Conservation (phyloP, 345 rosid genomes). For the Abelmoschus esculentus region DNA sequence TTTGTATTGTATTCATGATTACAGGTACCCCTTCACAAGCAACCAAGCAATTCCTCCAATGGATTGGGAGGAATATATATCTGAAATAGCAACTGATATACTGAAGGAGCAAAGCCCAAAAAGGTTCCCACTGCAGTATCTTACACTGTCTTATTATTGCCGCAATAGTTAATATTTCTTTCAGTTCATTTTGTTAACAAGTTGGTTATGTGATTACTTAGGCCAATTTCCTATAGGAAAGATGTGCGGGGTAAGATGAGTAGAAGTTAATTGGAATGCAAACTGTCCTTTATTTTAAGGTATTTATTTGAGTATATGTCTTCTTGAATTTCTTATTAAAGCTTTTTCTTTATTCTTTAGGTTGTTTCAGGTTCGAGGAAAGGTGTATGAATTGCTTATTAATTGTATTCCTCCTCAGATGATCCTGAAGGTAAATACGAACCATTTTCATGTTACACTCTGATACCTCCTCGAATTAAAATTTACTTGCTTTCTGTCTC, state of each 20-base stretch:
- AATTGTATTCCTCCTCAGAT: constrained; percentile 92
- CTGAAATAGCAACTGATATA: constrained; percentile 77
- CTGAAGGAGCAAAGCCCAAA: constrained; percentile 80
- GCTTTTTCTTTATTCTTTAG: constrained; percentile 29
- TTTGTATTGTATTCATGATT: background rate
- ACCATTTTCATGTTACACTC: background rate
- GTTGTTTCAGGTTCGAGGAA: constrained; percentile 88
- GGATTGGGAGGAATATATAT: constrained; percentile 96
- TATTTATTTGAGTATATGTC: background rate
- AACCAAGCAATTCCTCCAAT: constrained; percentile 76
- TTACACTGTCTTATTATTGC: background rate
- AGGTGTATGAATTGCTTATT: constrained; percentile 70
- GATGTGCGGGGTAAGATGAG: background rate
- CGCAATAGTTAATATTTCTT: background rate
- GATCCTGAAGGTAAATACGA: constrained; percentile 56
- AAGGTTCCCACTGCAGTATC: background rate
- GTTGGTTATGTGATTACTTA: background rate
- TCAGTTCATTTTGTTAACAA: background rate
- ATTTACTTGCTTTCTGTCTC: constrained; percentile 8
- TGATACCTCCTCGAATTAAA: constrained; percentile 8
- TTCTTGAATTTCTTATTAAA: constrained; percentile 8
- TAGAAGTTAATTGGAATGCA: background rate
- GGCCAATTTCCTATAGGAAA: background rate
- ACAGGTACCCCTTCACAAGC: constrained; percentile 39
- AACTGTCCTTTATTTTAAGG: background rate